Evolutionary conservation across 2,329 filamentous ascomycete species (phyloP), one percentile per base, ranked within the genome.

Genomic region (Microdochium nivale): DNA sequence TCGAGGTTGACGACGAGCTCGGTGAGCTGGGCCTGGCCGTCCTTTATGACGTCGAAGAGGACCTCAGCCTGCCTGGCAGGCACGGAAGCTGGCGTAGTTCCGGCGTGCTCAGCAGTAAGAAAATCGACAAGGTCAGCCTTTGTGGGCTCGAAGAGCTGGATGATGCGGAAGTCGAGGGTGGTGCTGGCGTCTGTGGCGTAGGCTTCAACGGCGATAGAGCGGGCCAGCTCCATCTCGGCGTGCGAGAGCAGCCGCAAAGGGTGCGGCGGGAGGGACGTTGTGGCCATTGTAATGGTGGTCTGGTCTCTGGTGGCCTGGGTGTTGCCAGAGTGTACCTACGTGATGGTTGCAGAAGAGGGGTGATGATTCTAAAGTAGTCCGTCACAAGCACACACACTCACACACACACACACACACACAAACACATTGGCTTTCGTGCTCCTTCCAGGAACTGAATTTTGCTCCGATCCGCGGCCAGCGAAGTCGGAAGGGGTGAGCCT

Each of bases 41-140:
- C 54, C 25, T 62, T 61, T 49, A 74, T 64, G 3, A 69, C 62
- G 51, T 75, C 71, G 60, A 75, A 75, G 50, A 73, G 59, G 52
- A 79, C 71, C 57, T 70, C 68, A 35, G 75, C 67, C 51, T 69
- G 69, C 50, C 78, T 72, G 1, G 75, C 55, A 21, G 58, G 60
- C 16, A 50, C 49, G 16, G 51, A 32, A 4, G 54, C 52, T 25
- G 63, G 58, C 23, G 54, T 23, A 2, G 19, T 48, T 11, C 61
- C 60, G 13, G 58, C 60, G 52, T 66, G 63, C 50, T 66, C 63
- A 1, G 61, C 62, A n/a, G 49, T 50, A 24, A 66, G 56, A 52
- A 59, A 64, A 24, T 52, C 49, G 23, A 55, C 50, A 9, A 66
- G 54, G 1, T 64, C 62, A 8, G 58, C 54, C 50, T 55, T 60